Evolutionary conservation across 2,329 filamentous ascomycete species (phyloP), one percentile per base, ranked within the genome.

Genomic region (Rutstroemia sp.): DNA sequence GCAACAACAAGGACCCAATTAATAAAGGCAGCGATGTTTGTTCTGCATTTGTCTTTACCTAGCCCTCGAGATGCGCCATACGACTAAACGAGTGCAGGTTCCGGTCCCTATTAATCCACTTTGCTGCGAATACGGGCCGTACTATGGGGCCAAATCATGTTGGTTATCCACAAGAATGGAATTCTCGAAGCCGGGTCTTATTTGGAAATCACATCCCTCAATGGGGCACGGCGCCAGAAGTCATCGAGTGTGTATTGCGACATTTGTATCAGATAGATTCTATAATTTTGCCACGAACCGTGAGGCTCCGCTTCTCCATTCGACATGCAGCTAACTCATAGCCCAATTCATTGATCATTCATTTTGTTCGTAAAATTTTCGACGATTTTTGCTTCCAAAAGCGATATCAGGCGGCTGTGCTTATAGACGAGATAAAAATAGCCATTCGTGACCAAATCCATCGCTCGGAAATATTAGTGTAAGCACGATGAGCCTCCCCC

Each of bases 331-430:
- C 10, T 47, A 34, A 21, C 25, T 23, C 23, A 23, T 23, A 23
- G 23, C 23, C 23, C 23, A 23, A 23, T 49, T 54, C 45, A 49
- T 54, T 49, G 45, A 49, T 49, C 30, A 54, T 54, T 44, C 52
- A 49, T 23, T 49, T 42, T 36, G 17, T 3, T 54, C 51, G 51
- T 54, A 30, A 23, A 40, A 30, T 40, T 44, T 38, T 48, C 42
- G 42, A 48, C 51, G 34, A 48, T 54, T 54, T 23, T 40, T 12
- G 40, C 44, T 23, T 21, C 36, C 19, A 34, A 30, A 12, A 34
- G 36, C 36, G 17, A 21, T n/a, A 30, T 49, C 16, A 42, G n/a
- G 45, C 45, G 52, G 52, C 52, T 54, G 52, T 54, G 52, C 49
- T 25, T 54, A 44, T 36, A 54, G 27, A 46, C 36, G 17, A 54